A percentile compares a stretch with the other conserved stretches of the same genome.
phyloP scores from a whole-genome alignment of 768 basidiomycete genomes.

The Lanmaoa pseudosensibilis region DNA sequence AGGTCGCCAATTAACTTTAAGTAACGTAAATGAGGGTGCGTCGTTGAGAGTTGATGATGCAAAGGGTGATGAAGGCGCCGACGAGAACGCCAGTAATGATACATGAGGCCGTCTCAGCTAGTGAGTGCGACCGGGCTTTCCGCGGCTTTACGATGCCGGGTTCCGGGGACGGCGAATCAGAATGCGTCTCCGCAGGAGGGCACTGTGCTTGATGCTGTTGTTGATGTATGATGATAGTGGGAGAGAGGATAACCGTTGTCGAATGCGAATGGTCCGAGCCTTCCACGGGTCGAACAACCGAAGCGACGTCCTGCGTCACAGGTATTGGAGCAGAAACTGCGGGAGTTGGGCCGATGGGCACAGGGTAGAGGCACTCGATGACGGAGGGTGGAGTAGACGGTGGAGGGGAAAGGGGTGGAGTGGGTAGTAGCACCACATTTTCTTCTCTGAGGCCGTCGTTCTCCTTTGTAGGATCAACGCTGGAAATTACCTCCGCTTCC shows the following conservation, averaged over 20 bases:
- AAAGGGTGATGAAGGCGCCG: constrained; percentile 57
- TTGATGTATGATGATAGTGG: constrained; percentile 30
- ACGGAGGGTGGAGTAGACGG: constrained; percentile 20
- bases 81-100: constrained; percentile 59
- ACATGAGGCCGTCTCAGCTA: constrained; percentile 43
- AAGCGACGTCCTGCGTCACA: constrained; percentile 7
- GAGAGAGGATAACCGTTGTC: constrained; percentile 22
- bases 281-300: constrained; percentile 2
- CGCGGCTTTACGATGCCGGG: constrained; percentile 13
- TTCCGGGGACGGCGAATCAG: constrained; percentile 11
- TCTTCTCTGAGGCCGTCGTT: constrained; percentile 13
- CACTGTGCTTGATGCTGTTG: constrained; percentile 18
- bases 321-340: background rate
- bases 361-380: constrained; percentile 16
- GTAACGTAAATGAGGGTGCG: constrained; percentile 46
- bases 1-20: constrained; percentile 12
- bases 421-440: constrained; percentile 17
- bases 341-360: background rate
- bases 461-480: constrained; percentile 19
- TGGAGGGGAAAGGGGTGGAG: constrained; percentile 23
- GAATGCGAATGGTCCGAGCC: constrained; percentile 3
- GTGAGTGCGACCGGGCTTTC: constrained; percentile 24
- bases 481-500: constrained; percentile 27
- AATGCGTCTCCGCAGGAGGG: constrained; percentile 11
- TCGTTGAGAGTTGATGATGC: constrained; percentile 46